Base-by-base conservation (phyloP, 2,329 filamentous ascomycete species). In the Diplodia seriata region DNA sequence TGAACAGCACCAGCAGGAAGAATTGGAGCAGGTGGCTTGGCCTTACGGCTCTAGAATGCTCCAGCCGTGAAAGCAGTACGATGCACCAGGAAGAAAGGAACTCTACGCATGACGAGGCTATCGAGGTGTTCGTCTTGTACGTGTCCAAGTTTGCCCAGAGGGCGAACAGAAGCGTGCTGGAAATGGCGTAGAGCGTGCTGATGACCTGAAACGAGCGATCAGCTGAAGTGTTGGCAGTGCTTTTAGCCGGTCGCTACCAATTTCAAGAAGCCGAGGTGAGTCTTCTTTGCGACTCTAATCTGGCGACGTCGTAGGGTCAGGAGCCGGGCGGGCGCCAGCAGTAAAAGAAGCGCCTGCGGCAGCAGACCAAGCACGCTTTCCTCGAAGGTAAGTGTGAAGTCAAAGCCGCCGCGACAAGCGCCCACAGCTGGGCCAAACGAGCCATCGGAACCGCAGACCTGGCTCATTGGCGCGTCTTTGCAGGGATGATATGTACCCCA, bases 11-110 rank as follows among this genome's bases (percentile, higher is more conserved):
- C 29, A 75, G 69, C 3, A 76, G 69, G 51, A 74, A 76, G 20
- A 74, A 72, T 54, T 76, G 73, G n/a, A 76, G 69, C 38, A 76
- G 63, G 62, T 72, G 70, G 55, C 73, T 74, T 1, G 74, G 74
- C 20, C 71, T 67, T 3, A 75, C 70, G 11, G 74, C 72, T 47
- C 72, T 72, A 8, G 70, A 72, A 57, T 76, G 74, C 56, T 76
- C 74, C 38, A 74, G 73, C 72, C n/a, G 72, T 70, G 18, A 75
- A 55, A n/a, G 69, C 9, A 65, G 36, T 11, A 65, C 33, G n/a
- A 65, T 53, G 23, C 26, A 40, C 29, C 47, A 49, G n/a, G 49
- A 65, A 2, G 51, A 55, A 26, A 56, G 43, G 11, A 66, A 56
- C 31, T 63, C 59, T 20, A 63, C 50, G 6, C 43, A 69, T 14